phyloP scores from a whole-genome alignment of 805 yeast species.

The Myxozyma melibiosi region DNA sequence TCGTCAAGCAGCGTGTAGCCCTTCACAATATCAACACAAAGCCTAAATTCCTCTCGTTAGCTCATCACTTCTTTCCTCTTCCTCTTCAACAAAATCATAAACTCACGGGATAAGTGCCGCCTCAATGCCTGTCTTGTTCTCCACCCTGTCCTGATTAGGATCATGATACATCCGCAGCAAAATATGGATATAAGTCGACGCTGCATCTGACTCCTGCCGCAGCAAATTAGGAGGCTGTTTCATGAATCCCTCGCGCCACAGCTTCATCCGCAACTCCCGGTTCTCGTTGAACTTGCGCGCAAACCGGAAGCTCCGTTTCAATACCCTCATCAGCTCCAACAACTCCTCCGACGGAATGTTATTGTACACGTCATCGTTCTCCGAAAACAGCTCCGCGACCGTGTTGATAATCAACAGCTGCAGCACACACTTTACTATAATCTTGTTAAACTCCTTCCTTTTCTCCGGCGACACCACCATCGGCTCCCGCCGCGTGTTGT shows the following conservation, averaged over 20 bases:
- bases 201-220: slow-evolving; percentile 87
- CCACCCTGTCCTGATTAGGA: slow-evolving; percentile 52
- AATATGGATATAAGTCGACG: slow-evolving; percentile 81
- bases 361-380: slow-evolving; percentile 61
- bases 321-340: slow-evolving; percentile 57
- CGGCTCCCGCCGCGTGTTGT: slow-evolving; percentile 1
- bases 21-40: slow-evolving; percentile 70
- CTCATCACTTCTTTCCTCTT: neutral
- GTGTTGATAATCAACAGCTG: slow-evolving; percentile 88
- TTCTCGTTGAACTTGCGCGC: slow-evolving; percentile 87
- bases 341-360: slow-evolving; percentile 68
- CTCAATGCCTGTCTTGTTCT: slow-evolving; percentile 55
- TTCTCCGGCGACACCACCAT: slow-evolving; percentile 42
- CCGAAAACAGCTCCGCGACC: slow-evolving; percentile 71
- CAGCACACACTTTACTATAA: slow-evolving; percentile 88
- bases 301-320: slow-evolving; percentile 74
- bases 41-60: slow-evolving; percentile 27
- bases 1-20: slow-evolving; percentile 76
- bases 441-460: slow-evolving; percentile 60
- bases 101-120: slow-evolving; percentile 47
- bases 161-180: slow-evolving; percentile 80
- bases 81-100: neutral
- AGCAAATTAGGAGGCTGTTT: slow-evolving; percentile 88
- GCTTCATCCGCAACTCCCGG: slow-evolving; percentile 79
- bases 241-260: slow-evolving; percentile 90